Conservation (phyloP, 176 grass and related monocot species). For the Pontederia crassipes region DNA sequence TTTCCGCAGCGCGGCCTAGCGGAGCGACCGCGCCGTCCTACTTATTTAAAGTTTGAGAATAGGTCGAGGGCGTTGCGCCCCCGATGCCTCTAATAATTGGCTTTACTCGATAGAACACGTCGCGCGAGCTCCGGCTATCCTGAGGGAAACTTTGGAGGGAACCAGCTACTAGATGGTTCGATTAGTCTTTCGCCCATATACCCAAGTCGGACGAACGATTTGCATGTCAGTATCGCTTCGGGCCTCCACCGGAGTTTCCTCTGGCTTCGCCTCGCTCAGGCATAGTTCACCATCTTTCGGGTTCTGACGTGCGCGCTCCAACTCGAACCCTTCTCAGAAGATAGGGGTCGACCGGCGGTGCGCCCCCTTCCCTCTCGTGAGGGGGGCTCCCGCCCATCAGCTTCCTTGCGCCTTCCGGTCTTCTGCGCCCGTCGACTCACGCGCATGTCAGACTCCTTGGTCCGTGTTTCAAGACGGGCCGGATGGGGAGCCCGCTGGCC, state of each 20-base stretch:
- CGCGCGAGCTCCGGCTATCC: conserved; percentile 35
- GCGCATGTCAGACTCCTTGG: conserved; percentile 40
- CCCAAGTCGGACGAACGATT: conserved; percentile 71
- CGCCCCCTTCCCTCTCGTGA: neutral
- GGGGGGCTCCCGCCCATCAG: neutral
- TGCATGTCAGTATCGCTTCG: conserved; percentile 77
- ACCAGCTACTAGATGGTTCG: conserved; percentile 87
- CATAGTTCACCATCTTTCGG: conserved; percentile 88
- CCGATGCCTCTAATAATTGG: conserved; percentile 73
- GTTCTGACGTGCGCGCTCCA: conserved; percentile 42
- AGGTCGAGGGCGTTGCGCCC: conserved; percentile 60
- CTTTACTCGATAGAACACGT: conserved; percentile 61
- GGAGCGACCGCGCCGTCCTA: neutral
- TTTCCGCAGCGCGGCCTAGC: neutral
- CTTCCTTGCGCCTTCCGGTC: neutral
- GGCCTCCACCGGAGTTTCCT: conserved; percentile 84
- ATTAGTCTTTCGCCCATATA: conserved; percentile 82
- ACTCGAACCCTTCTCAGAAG: conserved; percentile 39
- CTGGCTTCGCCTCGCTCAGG: conserved; percentile 58
- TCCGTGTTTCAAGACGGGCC: conserved; percentile 43
- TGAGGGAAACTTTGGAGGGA: conserved; percentile 68
- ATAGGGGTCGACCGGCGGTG: conserved; percentile 31
- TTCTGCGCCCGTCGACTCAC: neutral
- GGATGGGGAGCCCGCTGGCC: conserved; percentile 8
- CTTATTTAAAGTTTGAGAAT: conserved; percentile 76